Percentiles rank a stretch among this genome's conserved stretches.
These are phyloP conservation scores for Symbiodinium natans DNA, from an alignment of 73 alveolate species.

Conservation along the genomic window DNA sequence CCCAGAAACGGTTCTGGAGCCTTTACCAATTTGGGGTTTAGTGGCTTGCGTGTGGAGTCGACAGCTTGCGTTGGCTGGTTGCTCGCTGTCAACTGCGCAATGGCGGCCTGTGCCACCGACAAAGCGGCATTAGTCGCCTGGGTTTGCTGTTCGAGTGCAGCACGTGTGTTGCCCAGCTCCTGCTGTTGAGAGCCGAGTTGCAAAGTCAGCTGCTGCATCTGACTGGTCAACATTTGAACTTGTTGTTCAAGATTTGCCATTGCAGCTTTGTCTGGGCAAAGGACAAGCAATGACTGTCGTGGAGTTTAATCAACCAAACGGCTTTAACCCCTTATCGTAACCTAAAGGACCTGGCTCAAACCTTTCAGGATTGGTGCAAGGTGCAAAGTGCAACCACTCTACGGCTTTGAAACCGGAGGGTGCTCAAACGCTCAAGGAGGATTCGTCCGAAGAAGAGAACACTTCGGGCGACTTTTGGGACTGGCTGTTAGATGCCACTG, in stretches of 20 bases:
- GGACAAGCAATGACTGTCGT: too few relatives aligned
- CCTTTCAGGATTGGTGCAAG: constrained; percentile 16
- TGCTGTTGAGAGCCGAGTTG: neutral
- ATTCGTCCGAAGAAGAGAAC: neutral
- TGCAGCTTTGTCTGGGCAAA: too few relatives aligned
- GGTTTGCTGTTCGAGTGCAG: too few relatives aligned
- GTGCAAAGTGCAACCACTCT: neutral
- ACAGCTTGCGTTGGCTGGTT: neutral
- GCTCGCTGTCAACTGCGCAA: neutral
- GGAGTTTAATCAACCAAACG: too few relatives aligned
- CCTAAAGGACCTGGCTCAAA: too few relatives aligned
- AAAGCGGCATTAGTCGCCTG: too few relatives aligned
- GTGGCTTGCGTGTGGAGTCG: neutral
- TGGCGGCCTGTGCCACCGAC: neutral
- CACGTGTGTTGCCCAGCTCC: neutral
- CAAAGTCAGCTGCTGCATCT: constrained; percentile 11
- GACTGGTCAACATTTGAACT: neutral
- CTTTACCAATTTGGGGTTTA: constrained; percentile 27
- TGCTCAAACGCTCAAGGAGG: neutral
- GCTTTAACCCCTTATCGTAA: too few relatives aligned
- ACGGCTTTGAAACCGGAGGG: constrained; percentile 28
- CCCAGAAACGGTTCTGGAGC: constrained; percentile 13
- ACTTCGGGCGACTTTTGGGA: neutral
- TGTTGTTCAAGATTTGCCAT: too few relatives aligned
- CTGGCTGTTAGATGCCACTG: neutral